These are phyloP conservation scores for Rusavskia elegans DNA, from an alignment of 495 filamentous ascomycete species.

Conservation along the genomic window DNA sequence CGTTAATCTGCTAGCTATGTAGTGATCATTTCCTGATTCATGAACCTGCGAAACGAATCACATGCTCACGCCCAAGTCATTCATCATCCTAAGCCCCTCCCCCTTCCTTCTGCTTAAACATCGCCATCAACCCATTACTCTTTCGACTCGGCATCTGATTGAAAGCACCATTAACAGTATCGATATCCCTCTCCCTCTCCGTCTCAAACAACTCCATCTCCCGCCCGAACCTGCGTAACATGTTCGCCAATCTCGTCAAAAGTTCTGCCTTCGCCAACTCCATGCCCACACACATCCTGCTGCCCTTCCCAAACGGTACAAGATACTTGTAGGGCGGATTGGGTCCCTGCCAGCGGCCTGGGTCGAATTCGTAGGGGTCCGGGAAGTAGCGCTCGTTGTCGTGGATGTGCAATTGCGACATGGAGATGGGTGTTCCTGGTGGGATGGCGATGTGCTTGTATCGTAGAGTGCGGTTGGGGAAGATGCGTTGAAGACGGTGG, in stretches of 20 bases:
- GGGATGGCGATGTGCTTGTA: conserved; percentile 19
- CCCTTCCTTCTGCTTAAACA: not conserved
- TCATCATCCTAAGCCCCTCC: too few relatives aligned
- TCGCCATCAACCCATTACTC: conserved; percentile 8
- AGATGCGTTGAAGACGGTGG: conserved; percentile 15
- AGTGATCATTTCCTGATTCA: too few relatives aligned
- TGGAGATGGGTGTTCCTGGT: conserved; percentile 20
- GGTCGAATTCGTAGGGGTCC: conserved; percentile 19
- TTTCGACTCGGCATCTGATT: not conserved
- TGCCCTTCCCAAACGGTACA: conserved; percentile 19
- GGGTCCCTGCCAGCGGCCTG: conserved; percentile 27
- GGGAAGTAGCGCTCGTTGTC: conserved; percentile 12
- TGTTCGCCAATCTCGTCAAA: conserved; percentile 23
- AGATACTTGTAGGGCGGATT: conserved; percentile 12
- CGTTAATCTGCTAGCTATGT: too few relatives aligned
- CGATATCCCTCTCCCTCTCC: conserved; percentile 8
- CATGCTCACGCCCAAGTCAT: too few relatives aligned
- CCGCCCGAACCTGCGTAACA: conserved; percentile 25
- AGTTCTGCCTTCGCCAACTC: conserved; percentile 31
- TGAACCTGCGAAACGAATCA: too few relatives aligned
- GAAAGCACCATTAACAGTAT: conserved; percentile 3
- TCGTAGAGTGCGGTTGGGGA: conserved; percentile 8
- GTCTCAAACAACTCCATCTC: conserved; percentile 18
- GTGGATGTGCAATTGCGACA: conserved; percentile 18
- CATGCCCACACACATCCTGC: conserved; percentile 22